Evolutionary conservation across 495 filamentous ascomycete species (phyloP).

Genomic region (Extremus antarcticus): DNA sequence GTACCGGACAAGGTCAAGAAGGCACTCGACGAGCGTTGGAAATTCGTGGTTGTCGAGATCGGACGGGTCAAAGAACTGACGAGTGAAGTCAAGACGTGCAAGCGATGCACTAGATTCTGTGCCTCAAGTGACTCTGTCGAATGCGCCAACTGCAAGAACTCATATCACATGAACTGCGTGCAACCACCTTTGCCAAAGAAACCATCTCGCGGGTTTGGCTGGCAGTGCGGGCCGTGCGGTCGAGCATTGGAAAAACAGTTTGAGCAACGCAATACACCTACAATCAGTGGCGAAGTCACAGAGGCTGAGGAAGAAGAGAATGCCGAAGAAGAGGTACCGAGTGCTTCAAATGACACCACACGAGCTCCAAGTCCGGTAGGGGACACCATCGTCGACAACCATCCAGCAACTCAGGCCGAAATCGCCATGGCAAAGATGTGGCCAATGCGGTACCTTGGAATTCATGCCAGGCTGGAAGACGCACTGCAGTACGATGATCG

Average conservation of each 20-base stretch:
- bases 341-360: constrained; percentile 30
- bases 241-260: constrained; percentile 85
- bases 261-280: constrained; percentile 80
- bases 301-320: constrained; percentile 73
- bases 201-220: constrained; percentile 93
- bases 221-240: constrained; percentile 93
- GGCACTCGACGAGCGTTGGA: constrained; percentile 90
- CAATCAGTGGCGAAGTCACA: constrained; percentile 38
- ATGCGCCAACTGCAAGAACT: constrained; percentile 86
- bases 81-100: constrained; percentile 92
- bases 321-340: constrained; percentile 66
- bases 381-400: constrained; percentile 39
- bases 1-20: constrained; percentile 89
- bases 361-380: constrained; percentile 36
- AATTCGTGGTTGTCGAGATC: constrained; percentile 84
- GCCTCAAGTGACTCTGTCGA: constrained; percentile 94
- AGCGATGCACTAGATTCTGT: constrained; percentile 78
- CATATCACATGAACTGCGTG: constrained; percentile 98
- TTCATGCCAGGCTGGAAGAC: constrained; percentile 94
- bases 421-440: constrained; percentile 84
- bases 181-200: constrained; percentile 88
- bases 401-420: constrained; percentile 78
- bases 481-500: constrained; percentile 95
- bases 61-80: constrained; percentile 89
- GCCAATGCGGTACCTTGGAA: constrained; percentile 92